Percentiles rank a stretch among this genome's conserved stretches.
Conservation (phyloP, 768 basidiomycete genomes). For the Tylopilus plumbeoviolaceoides region DNA sequence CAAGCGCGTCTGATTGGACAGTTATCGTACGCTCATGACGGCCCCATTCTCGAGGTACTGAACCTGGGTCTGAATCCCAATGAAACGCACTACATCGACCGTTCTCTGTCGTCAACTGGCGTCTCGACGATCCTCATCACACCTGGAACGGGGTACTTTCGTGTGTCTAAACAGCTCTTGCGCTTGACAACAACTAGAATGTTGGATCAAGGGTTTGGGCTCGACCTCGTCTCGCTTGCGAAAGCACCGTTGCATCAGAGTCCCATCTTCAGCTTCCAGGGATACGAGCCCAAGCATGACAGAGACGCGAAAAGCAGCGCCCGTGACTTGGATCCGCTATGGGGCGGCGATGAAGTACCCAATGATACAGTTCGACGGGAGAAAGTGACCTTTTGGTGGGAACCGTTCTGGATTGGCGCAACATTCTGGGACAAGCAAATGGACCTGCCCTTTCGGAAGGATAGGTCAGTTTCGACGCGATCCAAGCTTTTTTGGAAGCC, state of each 20-base stretch:
- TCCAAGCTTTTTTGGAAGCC: neutral
- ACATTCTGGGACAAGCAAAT: conserved; percentile 87
- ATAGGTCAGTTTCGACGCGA: conserved; percentile 47
- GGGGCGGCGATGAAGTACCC: conserved; percentile 61
- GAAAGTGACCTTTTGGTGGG: conserved; percentile 78
- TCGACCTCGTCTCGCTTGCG: conserved; percentile 84
- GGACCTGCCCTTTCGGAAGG: conserved; percentile 76
- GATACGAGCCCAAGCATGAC: conserved; percentile 55
- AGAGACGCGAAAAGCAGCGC: conserved; percentile 42
- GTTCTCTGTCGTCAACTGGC: conserved; percentile 88
- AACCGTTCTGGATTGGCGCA: conserved; percentile 81
- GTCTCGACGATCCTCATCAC: conserved; percentile 80
- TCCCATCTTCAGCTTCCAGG: conserved; percentile 87
- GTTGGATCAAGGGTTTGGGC: conserved; percentile 87
- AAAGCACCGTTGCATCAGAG: conserved; percentile 92
- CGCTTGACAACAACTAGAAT: conserved; percentile 90
- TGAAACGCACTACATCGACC: conserved; percentile 93
- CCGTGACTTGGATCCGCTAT: conserved; percentile 64
- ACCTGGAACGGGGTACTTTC: conserved; percentile 91
- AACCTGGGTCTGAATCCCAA: conserved; percentile 90
- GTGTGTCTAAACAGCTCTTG: conserved; percentile 85
- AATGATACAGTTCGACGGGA: conserved; percentile 32
- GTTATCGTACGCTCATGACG: conserved; percentile 86
- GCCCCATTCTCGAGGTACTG: conserved; percentile 91
- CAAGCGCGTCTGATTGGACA: conserved; percentile 71